These are phyloP conservation scores for Naganishia friedmannii DNA, from an alignment of 768 basidiomycete genomes.

Conservation along the genomic window DNA sequence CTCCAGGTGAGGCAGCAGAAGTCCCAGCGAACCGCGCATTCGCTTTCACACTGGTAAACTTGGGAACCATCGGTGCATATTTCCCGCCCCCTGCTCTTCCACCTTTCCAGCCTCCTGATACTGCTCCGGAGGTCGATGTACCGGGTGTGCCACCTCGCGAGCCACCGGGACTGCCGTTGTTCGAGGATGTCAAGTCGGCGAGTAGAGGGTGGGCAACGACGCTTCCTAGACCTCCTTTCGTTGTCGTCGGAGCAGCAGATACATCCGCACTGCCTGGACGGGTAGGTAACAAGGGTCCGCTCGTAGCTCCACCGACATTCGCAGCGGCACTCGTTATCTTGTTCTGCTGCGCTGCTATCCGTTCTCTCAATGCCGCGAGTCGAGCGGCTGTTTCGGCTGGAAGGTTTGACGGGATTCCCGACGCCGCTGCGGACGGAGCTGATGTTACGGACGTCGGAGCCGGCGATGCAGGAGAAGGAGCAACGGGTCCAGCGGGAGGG, in stretches of 20 bases:
- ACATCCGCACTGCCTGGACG: conserved; percentile 58
- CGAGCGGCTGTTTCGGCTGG: conserved; percentile 63
- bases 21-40: conserved; percentile 36
- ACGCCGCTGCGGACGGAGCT: conserved; percentile 53
- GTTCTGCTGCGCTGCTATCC: conserved; percentile 77
- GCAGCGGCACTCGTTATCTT: conserved; percentile 54
- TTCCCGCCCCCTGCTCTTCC: conserved; percentile 70
- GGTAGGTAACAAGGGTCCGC: conserved; percentile 52
- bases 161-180: not conserved
- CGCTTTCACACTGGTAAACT: conserved; percentile 92
- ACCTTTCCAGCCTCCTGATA: conserved; percentile 58
- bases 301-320: conserved; percentile 53
- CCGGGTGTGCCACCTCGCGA: not conserved
- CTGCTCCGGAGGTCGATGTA: conserved; percentile 42
- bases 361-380: conserved; percentile 79
- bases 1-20: conserved; percentile 40
- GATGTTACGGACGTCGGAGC: conserved; percentile 54
- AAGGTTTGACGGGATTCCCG: conserved; percentile 55
- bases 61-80: conserved; percentile 96
- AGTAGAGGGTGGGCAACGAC: conserved; percentile 20
- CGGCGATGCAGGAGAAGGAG: conserved; percentile 52
- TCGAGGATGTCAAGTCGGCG: conserved; percentile 1
- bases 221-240: conserved; percentile 35
- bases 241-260: conserved; percentile 44
- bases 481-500: conserved; percentile 36